Conservation (phyloP, 176 grass and related monocot genomes). For the Zoysia japonica region DNA sequence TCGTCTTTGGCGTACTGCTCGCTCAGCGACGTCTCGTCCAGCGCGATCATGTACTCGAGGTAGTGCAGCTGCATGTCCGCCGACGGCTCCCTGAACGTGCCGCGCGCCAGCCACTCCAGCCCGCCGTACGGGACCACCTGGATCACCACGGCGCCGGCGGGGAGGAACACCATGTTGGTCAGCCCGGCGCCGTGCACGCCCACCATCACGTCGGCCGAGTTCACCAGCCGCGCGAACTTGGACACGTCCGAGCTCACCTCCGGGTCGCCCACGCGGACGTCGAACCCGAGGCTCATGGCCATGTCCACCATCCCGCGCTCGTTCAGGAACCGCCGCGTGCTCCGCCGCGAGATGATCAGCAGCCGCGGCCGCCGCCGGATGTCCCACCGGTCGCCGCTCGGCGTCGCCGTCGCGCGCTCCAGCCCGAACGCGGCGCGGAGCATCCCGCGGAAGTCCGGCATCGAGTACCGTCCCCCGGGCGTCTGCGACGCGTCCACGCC, state of each 20-base stretch:
- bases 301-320: slow-evolving; percentile 69
- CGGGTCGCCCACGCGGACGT: slow-evolving; percentile 69
- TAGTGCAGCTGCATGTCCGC: slow-evolving; percentile 75
- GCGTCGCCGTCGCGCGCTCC: slow-evolving; percentile 45
- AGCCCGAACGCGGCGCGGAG: slow-evolving; percentile 62
- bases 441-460: slow-evolving; percentile 65
- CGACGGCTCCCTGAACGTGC: slow-evolving; percentile 74
- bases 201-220: slow-evolving; percentile 94
- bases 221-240: slow-evolving; percentile 86
- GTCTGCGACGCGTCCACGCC: slow-evolving; percentile 51
- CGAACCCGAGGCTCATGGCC: slow-evolving; percentile 71
- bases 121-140: slow-evolving; percentile 88
- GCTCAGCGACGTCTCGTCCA: slow-evolving; percentile 78
- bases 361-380: slow-evolving; percentile 52
- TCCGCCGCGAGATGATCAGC: slow-evolving; percentile 54
- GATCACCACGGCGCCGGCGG: slow-evolving; percentile 78
- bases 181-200: slow-evolving; percentile 90
- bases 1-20: slow-evolving; percentile 72
- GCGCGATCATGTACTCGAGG: slow-evolving; percentile 66
- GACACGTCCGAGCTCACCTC: slow-evolving; percentile 63
- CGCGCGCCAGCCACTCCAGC: slow-evolving; percentile 75
- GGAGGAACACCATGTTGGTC: slow-evolving; percentile 95
- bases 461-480: background rate
- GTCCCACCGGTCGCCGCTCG: slow-evolving; percentile 62
- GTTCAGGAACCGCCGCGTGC: slow-evolving; percentile 59